A percentile compares a stretch with the other conserved stretches of the same genome.
Evolutionary conservation across 2,329 filamentous ascomycete genomes (phyloP).

Genomic region (Fusarium redolens): DNA sequence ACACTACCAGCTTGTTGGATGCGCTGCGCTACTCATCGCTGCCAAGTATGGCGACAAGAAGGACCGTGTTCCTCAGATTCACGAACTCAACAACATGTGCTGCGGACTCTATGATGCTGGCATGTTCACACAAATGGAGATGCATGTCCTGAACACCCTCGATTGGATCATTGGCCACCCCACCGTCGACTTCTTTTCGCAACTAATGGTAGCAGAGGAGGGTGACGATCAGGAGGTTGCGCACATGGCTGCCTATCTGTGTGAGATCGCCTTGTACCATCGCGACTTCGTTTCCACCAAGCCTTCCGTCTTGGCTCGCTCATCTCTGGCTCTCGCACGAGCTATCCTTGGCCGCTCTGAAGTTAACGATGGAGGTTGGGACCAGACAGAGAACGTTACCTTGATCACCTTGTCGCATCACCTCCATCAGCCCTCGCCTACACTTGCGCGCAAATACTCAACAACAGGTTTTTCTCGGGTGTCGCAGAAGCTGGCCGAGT

Average conservation of each 20-base stretch:
- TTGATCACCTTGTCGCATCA: slow-evolving; percentile 69
- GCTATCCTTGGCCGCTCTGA: slow-evolving; percentile 87
- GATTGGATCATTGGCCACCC: slow-evolving; percentile 97
- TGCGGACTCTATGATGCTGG: slow-evolving; percentile 97
- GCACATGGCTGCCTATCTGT: slow-evolving; percentile 93
- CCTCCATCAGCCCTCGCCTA: slow-evolving; percentile 68
- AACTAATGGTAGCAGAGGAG: slow-evolving; percentile 86
- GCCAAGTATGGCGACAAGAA: slow-evolving; percentile 99
- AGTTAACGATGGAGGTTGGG: slow-evolving; percentile 80
- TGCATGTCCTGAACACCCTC: slow-evolving; percentile 97
- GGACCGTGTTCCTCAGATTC: slow-evolving; percentile 96
- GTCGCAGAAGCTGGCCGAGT: slow-evolving; percentile 66
- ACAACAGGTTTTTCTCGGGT: slow-evolving; percentile 64
- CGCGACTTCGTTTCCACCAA: slow-evolving; percentile 95
- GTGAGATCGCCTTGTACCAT: slow-evolving; percentile 95
- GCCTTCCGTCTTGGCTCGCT: slow-evolving; percentile 89
- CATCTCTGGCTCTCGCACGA: slow-evolving; percentile 85
- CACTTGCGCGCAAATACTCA: slow-evolving; percentile 70
- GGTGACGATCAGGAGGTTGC: slow-evolving; percentile 85
- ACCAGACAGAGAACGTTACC: slow-evolving; percentile 75
- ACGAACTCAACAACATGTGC: slow-evolving; percentile 99
- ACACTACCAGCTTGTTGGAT: slow-evolving; percentile 97
- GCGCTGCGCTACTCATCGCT: slow-evolving; percentile 93
- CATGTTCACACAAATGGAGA: slow-evolving; percentile 99
- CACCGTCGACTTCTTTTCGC: slow-evolving; percentile 93